A percentile compares a stretch with the other conserved stretches of the same genome.
Conservation (phyloP, 768 basidiomycete genomes). For the Russula sp. region DNA sequence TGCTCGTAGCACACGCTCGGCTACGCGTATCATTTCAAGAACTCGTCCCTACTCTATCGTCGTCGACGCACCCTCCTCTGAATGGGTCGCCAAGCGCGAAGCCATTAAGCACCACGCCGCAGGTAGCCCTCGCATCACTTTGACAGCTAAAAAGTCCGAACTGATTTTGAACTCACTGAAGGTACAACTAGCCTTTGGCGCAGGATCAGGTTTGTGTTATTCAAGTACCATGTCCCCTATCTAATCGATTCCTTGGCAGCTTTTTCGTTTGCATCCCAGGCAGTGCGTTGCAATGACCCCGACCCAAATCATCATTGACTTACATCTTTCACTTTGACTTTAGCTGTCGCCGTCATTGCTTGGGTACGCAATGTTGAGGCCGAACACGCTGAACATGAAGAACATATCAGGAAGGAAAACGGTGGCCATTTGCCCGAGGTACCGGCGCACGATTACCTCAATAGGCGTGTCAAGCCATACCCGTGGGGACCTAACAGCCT, state of each 20-base stretch:
- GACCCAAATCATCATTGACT: not conserved
- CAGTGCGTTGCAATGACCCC: slow-evolving; percentile 42
- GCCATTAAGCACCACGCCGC: slow-evolving; percentile 61
- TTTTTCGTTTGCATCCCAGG: slow-evolving; percentile 70
- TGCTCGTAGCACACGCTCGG: slow-evolving; percentile 43
- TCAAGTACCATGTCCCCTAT: not conserved
- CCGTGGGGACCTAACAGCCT: slow-evolving; percentile 83
- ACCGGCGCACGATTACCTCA: slow-evolving; percentile 73
- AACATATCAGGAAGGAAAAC: slow-evolving; percentile 67
- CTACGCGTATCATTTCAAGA: slow-evolving; percentile 38
- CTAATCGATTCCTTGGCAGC: slow-evolving; percentile 36
- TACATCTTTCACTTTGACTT: not conserved
- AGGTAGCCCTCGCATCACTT: slow-evolving; percentile 37
- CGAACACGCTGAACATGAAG: slow-evolving; percentile 65
- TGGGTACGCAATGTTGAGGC: slow-evolving; percentile 50
- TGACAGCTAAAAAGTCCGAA: slow-evolving; percentile 5
- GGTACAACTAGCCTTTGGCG: slow-evolving; percentile 80
- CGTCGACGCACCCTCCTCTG: slow-evolving; percentile 35
- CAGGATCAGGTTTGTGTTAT: slow-evolving; percentile 63
- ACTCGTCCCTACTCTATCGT: slow-evolving; percentile 34
- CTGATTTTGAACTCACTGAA: slow-evolving; percentile 30
- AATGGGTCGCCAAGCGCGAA: slow-evolving; percentile 47
- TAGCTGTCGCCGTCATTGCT: slow-evolving; percentile 29
- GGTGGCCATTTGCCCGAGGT: slow-evolving; percentile 63
- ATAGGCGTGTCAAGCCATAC: slow-evolving; percentile 70